phyloP scores from a whole-genome alignment of 768 basidiomycete species.

The Lentinula edodes region DNA sequence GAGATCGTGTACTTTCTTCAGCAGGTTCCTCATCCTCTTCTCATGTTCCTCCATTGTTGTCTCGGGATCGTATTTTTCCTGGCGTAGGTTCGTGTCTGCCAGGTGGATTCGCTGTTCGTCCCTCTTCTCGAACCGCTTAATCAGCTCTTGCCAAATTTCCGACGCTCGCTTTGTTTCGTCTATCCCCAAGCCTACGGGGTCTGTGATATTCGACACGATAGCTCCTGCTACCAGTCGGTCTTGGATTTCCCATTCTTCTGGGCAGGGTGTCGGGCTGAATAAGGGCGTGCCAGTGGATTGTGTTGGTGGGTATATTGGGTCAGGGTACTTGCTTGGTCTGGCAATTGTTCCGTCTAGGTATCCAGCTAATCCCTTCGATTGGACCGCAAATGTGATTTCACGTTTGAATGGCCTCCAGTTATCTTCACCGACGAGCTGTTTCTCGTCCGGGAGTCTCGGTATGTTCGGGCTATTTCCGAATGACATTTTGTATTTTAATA shows the following conservation, averaged over 20 bases:
- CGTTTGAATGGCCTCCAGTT: neutral
- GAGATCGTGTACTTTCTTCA: neutral
- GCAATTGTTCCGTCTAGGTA: neutral
- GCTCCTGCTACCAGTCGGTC: neutral
- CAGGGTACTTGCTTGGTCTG: neutral
- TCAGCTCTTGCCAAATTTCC: neutral
- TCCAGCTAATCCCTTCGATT: neutral
- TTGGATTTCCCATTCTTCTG: neutral
- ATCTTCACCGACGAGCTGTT: neutral
- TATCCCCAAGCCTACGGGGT: neutral
- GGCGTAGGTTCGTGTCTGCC: neutral
- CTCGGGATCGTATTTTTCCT: neutral
- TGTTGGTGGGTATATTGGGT: neutral
- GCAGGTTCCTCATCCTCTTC: neutral
- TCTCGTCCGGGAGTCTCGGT: neutral
- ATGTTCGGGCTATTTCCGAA: neutral
- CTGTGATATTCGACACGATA: neutral
- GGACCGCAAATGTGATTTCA: neutral
- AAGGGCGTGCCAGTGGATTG: neutral
- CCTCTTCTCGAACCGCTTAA: neutral
- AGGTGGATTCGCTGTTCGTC: neutral
- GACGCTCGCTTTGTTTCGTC: neutral
- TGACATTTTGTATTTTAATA: too few relatives aligned
- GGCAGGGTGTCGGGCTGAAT: neutral
- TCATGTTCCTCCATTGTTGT: neutral